Percentiles rank a stretch among this genome's conserved stretches.
These are phyloP conservation scores for Microbotryum violaceum DNA, from an alignment of 1,284 basidiomycete species.

Conservation along the genomic window DNA sequence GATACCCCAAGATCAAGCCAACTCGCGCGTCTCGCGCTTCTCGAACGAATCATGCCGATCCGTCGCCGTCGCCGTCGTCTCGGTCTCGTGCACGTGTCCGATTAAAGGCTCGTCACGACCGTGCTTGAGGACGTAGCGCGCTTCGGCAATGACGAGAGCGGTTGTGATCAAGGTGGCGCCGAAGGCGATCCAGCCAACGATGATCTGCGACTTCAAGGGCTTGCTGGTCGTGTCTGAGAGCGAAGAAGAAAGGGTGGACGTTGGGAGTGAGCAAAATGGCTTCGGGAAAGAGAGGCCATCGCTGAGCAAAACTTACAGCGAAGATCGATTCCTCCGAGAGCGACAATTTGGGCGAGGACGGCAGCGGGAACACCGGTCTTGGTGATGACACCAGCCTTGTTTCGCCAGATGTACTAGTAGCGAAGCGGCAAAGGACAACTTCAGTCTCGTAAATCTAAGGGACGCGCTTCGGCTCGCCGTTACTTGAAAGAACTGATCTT, in stretches of 20 bases:
- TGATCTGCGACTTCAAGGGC: slow-evolving; percentile 17
- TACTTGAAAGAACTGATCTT: too few relatives aligned
- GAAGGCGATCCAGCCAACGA: slow-evolving; percentile 28
- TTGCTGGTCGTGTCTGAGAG: slow-evolving; percentile 4
- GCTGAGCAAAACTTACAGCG: neutral
- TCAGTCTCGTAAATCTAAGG: too few relatives aligned
- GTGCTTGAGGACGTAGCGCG: slow-evolving; percentile 28
- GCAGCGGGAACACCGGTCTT: slow-evolving; percentile 15
- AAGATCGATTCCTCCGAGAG: slow-evolving; percentile 7
- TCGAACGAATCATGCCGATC: slow-evolving; percentile 5
- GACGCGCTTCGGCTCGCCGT: too few relatives aligned
- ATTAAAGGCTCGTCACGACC: slow-evolving; percentile 9
- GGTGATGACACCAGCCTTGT: slow-evolving; percentile 7
- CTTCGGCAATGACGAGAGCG: slow-evolving; percentile 20
- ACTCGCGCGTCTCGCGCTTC: neutral
- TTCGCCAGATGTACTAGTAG: neutral
- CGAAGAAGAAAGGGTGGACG: neutral
- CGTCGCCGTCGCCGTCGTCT: slow-evolving; percentile 4
- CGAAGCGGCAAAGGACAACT: too few relatives aligned
- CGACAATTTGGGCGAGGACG: slow-evolving; percentile 15
- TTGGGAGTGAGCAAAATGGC: too few relatives aligned
- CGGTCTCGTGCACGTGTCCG: neutral
- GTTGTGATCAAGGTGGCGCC: slow-evolving; percentile 16
- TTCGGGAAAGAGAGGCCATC: neutral
- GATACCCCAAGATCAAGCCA: neutral